Conservation (phyloP, 1,284 basidiomycete genomes). For the Cryptococcus amylolentus region DNA sequence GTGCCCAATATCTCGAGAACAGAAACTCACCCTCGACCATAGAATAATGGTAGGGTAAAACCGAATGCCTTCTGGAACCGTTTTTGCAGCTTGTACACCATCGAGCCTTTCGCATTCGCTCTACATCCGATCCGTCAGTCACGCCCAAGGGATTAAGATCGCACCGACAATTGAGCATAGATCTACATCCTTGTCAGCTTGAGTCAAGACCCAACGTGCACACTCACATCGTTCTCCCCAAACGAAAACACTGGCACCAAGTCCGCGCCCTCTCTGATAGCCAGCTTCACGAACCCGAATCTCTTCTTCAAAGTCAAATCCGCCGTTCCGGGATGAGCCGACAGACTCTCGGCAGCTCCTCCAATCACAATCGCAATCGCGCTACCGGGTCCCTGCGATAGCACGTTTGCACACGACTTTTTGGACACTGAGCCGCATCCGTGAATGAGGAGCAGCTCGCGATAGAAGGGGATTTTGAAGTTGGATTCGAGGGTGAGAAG, state of each 20-base stretch:
- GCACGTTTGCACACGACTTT: slow-evolving; percentile 81
- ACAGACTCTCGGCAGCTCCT: slow-evolving; percentile 90
- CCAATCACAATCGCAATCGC: slow-evolving; percentile 95
- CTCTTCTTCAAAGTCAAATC: slow-evolving; percentile 83
- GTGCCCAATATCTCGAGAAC: neutral
- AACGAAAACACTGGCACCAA: slow-evolving; percentile 95
- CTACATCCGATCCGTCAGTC: slow-evolving; percentile 15
- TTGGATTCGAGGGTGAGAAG: slow-evolving; percentile 79
- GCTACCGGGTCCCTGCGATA: slow-evolving; percentile 63
- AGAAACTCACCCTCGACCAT: slow-evolving; percentile 65
- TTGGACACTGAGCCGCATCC: slow-evolving; percentile 92
- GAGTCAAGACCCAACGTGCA: neutral
- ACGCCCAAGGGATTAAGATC: neutral
- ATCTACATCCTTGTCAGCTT: slow-evolving; percentile 58
- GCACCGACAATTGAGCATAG: slow-evolving; percentile 78
- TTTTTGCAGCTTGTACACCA: slow-evolving; percentile 80
- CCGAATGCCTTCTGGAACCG: slow-evolving; percentile 87
- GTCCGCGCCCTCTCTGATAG: slow-evolving; percentile 88
- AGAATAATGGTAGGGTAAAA: slow-evolving; percentile 93
- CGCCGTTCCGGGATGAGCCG: slow-evolving; percentile 83
- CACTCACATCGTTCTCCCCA: slow-evolving; percentile 92
- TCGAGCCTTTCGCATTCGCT: slow-evolving; percentile 84
- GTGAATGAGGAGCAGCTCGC: slow-evolving; percentile 78
- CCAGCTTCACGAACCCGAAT: slow-evolving; percentile 93
- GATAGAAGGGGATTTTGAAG: slow-evolving; percentile 88